These are phyloP conservation scores for Ganoderma boninense DNA, from an alignment of 1,284 basidiomycete species.

Conservation along the genomic window DNA sequence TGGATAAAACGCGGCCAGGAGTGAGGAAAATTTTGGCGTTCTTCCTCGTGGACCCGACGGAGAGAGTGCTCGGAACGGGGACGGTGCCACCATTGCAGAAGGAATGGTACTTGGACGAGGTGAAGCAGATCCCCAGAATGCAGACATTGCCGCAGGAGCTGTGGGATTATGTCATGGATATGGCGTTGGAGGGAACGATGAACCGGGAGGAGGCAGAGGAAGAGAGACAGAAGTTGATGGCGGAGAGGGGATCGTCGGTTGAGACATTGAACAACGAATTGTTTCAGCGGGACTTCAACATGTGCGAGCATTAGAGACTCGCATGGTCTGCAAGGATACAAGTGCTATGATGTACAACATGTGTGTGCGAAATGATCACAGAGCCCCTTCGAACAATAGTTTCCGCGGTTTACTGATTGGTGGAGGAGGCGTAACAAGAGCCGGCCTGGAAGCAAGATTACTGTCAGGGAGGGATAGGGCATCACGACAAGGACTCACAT, in stretches of 20 bases:
- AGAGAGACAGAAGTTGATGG: constrained; percentile 11
- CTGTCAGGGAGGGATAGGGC: neutral
- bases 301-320: constrained; percentile 9
- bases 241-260: neutral
- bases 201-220: constrained; percentile 6
- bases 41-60: constrained; percentile 14
- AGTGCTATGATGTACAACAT: constrained; percentile 27
- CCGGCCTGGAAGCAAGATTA: constrained; percentile 52
- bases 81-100: constrained; percentile 31
- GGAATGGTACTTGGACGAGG: constrained; percentile 27
- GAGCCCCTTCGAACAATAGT: constrained; percentile 64
- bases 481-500: constrained; percentile 62
- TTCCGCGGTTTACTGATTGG: constrained; percentile 59
- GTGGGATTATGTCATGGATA: constrained; percentile 2
- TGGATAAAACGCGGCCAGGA: constrained; percentile 1
- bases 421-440: constrained; percentile 63
- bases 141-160: constrained; percentile 6
- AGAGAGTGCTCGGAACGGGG: constrained; percentile 26
- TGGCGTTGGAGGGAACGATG: neutral
- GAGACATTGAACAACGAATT: neutral
- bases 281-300: constrained; percentile 1
- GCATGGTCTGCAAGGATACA: constrained; percentile 2
- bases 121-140: neutral
- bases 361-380: constrained; percentile 41
- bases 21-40: constrained; percentile 6